Percentiles rank a stretch among this genome's conserved stretches.
phyloP scores from a whole-genome alignment of 2,329 filamentous ascomycete species.

The Colletotrichum filicis region DNA sequence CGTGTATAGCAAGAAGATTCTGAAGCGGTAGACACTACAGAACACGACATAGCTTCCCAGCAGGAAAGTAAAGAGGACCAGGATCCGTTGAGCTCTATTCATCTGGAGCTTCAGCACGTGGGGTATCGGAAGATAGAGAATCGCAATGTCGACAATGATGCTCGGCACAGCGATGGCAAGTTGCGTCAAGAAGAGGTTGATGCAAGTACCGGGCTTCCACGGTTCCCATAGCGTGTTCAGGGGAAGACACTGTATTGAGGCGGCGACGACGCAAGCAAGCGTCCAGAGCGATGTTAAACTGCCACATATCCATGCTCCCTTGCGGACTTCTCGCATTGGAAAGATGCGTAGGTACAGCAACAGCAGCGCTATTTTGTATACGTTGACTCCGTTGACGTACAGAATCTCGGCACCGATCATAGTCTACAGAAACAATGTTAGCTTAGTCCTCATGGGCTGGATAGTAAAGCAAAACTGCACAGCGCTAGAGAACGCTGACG shows the following conservation, averaged over 20 bases:
- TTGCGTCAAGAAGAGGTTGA: slow-evolving; percentile 30
- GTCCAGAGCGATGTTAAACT: slow-evolving; percentile 21
- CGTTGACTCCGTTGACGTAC: slow-evolving; percentile 33
- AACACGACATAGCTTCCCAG: slow-evolving; percentile 32
- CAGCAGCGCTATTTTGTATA: slow-evolving; percentile 50
- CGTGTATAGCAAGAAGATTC: slow-evolving; percentile 19
- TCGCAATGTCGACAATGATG: slow-evolving; percentile 30
- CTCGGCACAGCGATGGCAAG: slow-evolving; percentile 25
- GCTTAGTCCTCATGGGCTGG: background rate
- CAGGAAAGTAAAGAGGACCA: slow-evolving; percentile 27
- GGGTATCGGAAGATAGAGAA: slow-evolving; percentile 29
- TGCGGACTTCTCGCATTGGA: slow-evolving; percentile 43
- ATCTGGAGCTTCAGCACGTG: slow-evolving; percentile 30
- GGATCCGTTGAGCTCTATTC: slow-evolving; percentile 16
- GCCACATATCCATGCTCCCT: slow-evolving; percentile 26
- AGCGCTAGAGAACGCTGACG: background rate
- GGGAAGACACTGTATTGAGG: slow-evolving; percentile 21
- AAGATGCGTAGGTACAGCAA: slow-evolving; percentile 57
- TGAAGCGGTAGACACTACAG: slow-evolving; percentile 26
- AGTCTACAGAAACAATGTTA: background rate
- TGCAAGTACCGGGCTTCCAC: slow-evolving; percentile 28
- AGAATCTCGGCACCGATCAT: slow-evolving; percentile 31
- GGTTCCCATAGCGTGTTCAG: slow-evolving; percentile 28
- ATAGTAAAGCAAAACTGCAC: too few relatives aligned
- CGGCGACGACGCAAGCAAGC: slow-evolving; percentile 26